These are phyloP conservation scores for Ottelia alismoides DNA, from an alignment of 106 monocot species.

Conservation along the genomic window DNA sequence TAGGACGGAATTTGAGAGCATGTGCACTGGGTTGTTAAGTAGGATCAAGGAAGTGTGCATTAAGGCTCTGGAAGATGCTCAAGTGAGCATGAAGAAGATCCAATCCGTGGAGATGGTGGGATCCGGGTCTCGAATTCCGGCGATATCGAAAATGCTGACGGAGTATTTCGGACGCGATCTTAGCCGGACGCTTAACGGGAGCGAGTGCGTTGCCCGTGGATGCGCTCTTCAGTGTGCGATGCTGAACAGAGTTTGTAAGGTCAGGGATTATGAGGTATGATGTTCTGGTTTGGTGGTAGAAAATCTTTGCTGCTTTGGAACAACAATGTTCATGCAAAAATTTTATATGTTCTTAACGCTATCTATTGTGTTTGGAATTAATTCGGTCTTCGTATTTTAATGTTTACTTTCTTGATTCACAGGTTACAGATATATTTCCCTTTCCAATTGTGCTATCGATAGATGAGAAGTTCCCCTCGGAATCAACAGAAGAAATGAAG, in stretches of 20 bases:
- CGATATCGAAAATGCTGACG: slow-evolving; percentile 45
- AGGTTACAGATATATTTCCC: too few relatives aligned
- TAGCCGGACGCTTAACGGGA: slow-evolving; percentile 80
- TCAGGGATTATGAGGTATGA: slow-evolving; percentile 12
- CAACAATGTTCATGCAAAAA: slow-evolving; percentile 59
- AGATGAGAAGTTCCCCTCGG: too few relatives aligned
- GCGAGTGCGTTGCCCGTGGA: slow-evolving; percentile 88
- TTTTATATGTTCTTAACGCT: too few relatives aligned
- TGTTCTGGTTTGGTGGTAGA: too few relatives aligned
- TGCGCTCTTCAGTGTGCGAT: slow-evolving; percentile 82
- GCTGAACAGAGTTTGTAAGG: slow-evolving; percentile 46
- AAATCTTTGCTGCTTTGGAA: too few relatives aligned
- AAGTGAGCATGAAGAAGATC: slow-evolving; percentile 27
- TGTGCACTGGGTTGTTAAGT: slow-evolving; percentile 39
- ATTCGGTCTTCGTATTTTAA: too few relatives aligned
- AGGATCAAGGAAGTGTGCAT: slow-evolving; percentile 42
- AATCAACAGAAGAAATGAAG: too few relatives aligned
- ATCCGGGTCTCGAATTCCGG: slow-evolving; percentile 79
- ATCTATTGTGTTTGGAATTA: too few relatives aligned
- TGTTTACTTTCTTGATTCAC: too few relatives aligned
- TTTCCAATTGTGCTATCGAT: too few relatives aligned
- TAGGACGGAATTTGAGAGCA: slow-evolving; percentile 65
- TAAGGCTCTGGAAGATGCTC: slow-evolving; percentile 41
- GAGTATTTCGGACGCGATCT: slow-evolving; percentile 55
- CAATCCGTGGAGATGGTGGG: slow-evolving; percentile 77